Percentiles rank a stretch among this genome's conserved stretches.
Conservation (phyloP, 2,329 filamentous ascomycete genomes). For the Hypoxylon sp. region DNA sequence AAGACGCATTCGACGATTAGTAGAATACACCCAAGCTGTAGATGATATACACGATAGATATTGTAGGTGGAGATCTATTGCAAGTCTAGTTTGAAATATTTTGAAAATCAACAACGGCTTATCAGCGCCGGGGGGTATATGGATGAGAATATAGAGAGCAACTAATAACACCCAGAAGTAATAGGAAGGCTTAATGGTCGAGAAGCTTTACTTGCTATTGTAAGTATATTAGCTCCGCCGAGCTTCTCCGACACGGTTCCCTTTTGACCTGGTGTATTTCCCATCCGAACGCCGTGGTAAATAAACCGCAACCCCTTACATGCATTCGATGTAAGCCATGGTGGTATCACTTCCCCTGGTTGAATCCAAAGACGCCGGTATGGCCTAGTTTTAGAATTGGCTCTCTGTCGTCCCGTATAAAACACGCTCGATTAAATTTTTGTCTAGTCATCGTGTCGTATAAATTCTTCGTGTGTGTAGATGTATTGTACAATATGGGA, state of each 20-base stretch:
- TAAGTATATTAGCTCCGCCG: constrained; percentile 5
- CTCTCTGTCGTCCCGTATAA: constrained; percentile 18
- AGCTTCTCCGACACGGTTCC: not conserved
- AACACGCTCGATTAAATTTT: constrained; percentile 23
- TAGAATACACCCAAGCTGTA: not conserved
- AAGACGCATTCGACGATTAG: not conserved
- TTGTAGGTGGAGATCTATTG: constrained; percentile 5
- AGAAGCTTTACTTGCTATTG: not conserved
- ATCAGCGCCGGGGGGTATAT: constrained; percentile 32
- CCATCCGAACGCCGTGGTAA: constrained; percentile 23
- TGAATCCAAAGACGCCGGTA: constrained; percentile 31
- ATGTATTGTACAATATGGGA: constrained; percentile 42
- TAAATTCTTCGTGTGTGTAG: constrained; percentile 32
- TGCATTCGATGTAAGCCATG: not conserved
- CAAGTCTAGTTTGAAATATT: constrained; percentile 16
- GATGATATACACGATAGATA: not conserved
- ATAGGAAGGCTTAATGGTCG: constrained; percentile 3
- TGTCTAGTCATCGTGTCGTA: constrained; percentile 19
- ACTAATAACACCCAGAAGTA: constrained; percentile 11
- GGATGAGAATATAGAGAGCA: constrained; percentile 12
- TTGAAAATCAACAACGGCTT: constrained; percentile 12
- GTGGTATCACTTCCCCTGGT: constrained; percentile 9
- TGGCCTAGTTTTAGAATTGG: constrained; percentile 15
- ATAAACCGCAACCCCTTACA: constrained; percentile 15
- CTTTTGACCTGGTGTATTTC: constrained; percentile 22